Evolutionary conservation across 2,329 filamentous ascomycete genomes (phyloP).

Genomic region (Tolypocladium cylindrosporum): DNA sequence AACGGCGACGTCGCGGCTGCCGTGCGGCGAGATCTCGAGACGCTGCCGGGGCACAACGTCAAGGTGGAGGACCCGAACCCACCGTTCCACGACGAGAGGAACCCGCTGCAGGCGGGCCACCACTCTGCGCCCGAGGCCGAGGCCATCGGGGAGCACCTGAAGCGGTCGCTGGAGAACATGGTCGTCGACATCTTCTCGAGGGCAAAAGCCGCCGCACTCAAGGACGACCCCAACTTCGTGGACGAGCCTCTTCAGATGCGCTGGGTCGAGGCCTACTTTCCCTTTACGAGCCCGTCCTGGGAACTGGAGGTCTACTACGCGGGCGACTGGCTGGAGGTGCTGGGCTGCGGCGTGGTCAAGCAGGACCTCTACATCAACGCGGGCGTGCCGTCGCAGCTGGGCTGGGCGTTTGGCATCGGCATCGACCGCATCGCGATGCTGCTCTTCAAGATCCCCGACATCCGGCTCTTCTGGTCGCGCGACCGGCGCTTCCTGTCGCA

Average conservation of each 20-base stretch:
- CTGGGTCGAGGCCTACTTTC: conserved; percentile 97
- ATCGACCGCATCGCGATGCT: conserved; percentile 96
- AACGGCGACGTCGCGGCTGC: conserved; percentile 50
- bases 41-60: conserved; percentile 63
- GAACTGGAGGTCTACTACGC: conserved; percentile 93
- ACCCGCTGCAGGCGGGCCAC: conserved; percentile 66
- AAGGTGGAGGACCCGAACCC: conserved; percentile 78
- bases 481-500: conserved; percentile 81
- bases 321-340: conserved; percentile 89
- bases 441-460: conserved; percentile 91
- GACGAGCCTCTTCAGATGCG: conserved; percentile 73
- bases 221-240: conserved; percentile 35
- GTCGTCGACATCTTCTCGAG: conserved; percentile 81
- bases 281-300: conserved; percentile 92
- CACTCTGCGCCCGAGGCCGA: conserved; percentile 71
- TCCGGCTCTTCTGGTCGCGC: conserved; percentile 88
- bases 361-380: conserved; percentile 74
- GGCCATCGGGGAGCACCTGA: conserved; percentile 76
- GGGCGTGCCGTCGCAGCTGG: conserved; percentile 62
- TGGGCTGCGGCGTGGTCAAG: conserved; percentile 85
- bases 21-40: conserved; percentile 60
- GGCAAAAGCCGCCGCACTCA: conserved; percentile 56
- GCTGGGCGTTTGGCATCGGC: conserved; percentile 94
- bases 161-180: conserved; percentile 79
- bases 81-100: conserved; percentile 64